Evolutionary conservation across 352 stramenopile species (phyloP).

Genomic region (Phytopythium mirpurense): DNA sequence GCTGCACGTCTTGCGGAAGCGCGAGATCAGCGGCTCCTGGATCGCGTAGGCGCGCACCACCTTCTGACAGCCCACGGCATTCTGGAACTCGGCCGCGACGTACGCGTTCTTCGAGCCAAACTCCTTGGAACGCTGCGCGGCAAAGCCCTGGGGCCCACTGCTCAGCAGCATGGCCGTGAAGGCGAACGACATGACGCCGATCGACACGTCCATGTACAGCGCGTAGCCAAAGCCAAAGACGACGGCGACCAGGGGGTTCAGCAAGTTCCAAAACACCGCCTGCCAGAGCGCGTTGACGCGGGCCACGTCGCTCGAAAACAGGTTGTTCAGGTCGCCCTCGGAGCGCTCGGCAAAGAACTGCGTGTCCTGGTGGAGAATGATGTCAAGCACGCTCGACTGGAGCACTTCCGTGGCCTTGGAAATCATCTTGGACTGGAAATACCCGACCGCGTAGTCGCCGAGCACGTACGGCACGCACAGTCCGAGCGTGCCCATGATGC

Average conservation of each 20-base stretch:
- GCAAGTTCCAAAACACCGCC: slow-evolving; percentile 85
- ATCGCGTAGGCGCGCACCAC: slow-evolving; percentile 84
- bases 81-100: slow-evolving; percentile 84
- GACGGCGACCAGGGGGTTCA: slow-evolving; percentile 77
- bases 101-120: slow-evolving; percentile 87
- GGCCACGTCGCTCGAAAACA: slow-evolving; percentile 83
- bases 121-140: slow-evolving; percentile 77
- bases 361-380: slow-evolving; percentile 75
- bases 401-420: slow-evolving; percentile 80
- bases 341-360: slow-evolving; percentile 82
- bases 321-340: slow-evolving; percentile 85
- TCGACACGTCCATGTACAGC: slow-evolving; percentile 75
- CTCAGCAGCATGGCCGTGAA: slow-evolving; percentile 79
- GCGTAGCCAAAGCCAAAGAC: slow-evolving; percentile 83
- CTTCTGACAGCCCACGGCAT: slow-evolving; percentile 81
- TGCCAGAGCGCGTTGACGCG: slow-evolving; percentile 85
- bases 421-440: slow-evolving; percentile 91
- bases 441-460: slow-evolving; percentile 82
- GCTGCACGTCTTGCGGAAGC: slow-evolving; percentile 62
- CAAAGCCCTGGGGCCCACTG: slow-evolving; percentile 79
- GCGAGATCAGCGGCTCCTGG: slow-evolving; percentile 67
- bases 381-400: slow-evolving; percentile 67
- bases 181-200: slow-evolving; percentile 79
- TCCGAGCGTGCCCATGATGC: slow-evolving; percentile 68
- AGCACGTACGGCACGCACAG: slow-evolving; percentile 82